Base-by-base conservation (phyloP, 1,284 basidiomycete species). In the Puccinia triticina region DNA sequence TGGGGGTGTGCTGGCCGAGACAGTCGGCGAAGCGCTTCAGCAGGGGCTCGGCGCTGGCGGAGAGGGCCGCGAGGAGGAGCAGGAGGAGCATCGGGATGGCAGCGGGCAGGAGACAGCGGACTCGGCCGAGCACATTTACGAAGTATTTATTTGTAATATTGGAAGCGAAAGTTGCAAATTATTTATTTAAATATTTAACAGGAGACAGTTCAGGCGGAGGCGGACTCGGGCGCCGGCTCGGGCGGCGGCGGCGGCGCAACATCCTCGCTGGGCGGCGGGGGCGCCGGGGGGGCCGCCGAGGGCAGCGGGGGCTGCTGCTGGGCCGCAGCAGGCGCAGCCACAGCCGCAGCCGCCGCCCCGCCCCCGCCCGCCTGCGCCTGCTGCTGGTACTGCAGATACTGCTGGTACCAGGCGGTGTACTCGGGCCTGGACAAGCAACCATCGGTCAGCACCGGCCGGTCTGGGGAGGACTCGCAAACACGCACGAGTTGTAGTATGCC, bases 391-490 rank as follows among this genome's bases (percentile, higher is more conserved):
- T 82, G 72, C 3, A 82, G 34, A 66, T 82, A 82, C 64, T 82
- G 80, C 37, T 82, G 80, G 75, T 82, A 82, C 80, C 80, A 82
- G n/a, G 80, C 72, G 18, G 57, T 75, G 32, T 82, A 82, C 29
- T 82, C 80, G 29, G 80, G 71, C 37, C 80, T 82, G 21, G 43
- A 18, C 46, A 55, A 43, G 2, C 69, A 29, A 26, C 23, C 37
- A 46, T 34, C 32, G 34, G 12, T n/a, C n/a, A 37, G 11, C 34
- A 26, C n/a, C n/a, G n/a, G n/a, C n/a, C n/a, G n/a, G n/a, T n/a
- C n/a, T n/a, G n/a, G n/a, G n/a, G n/a, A 59, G 48, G 8, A 64
- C 8, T 16, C 10, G 48, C 8, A 55, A 14, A 43, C 2, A 75
- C 80, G 18, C 14, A 82, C 80, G 80, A 82, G 50, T 82, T 82